Percentiles rank a stretch among this genome's conserved stretches.
These are phyloP conservation scores for Paramecium sonneborni DNA, from an alignment of 73 alveolate species.

Conservation along the genomic window DNA sequence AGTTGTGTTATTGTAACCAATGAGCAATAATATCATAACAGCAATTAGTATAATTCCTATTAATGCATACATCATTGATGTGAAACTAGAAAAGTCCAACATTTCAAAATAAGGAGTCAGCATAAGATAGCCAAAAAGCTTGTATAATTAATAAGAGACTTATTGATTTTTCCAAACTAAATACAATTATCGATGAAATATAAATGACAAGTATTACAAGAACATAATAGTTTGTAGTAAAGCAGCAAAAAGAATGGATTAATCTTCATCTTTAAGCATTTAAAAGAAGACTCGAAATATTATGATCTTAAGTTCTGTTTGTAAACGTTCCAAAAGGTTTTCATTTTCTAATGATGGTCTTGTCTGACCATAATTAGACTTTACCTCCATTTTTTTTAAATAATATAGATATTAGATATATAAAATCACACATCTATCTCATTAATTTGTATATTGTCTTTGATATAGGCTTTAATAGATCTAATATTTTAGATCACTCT, in stretches of 20 bases:
- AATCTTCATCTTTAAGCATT: constrained; percentile 43
- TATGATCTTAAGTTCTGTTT: not conserved
- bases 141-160: not conserved
- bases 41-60: not conserved
- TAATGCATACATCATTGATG: constrained; percentile 32
- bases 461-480: constrained; percentile 43
- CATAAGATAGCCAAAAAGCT: not conserved
- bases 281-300: not conserved
- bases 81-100: not conserved
- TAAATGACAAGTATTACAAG: not conserved
- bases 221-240: not conserved
- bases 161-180: not conserved
- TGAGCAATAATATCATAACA: not conserved
- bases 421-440: constrained; percentile 20
- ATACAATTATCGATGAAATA: not conserved
- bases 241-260: not conserved
- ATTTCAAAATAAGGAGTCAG: constrained; percentile 19
- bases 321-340: not conserved
- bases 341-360: not conserved
- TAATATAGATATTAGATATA: not conserved
- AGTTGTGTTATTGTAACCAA: not conserved
- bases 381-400: not conserved
- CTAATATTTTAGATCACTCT: constrained; percentile 45
- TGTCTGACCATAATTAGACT: not conserved
- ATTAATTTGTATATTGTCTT: constrained; percentile 19